Percentiles rank a stretch among this genome's conserved stretches.
Evolutionary conservation across 2,329 filamentous ascomycete species (phyloP).

Genomic region (Ophiostoma quercus): DNA sequence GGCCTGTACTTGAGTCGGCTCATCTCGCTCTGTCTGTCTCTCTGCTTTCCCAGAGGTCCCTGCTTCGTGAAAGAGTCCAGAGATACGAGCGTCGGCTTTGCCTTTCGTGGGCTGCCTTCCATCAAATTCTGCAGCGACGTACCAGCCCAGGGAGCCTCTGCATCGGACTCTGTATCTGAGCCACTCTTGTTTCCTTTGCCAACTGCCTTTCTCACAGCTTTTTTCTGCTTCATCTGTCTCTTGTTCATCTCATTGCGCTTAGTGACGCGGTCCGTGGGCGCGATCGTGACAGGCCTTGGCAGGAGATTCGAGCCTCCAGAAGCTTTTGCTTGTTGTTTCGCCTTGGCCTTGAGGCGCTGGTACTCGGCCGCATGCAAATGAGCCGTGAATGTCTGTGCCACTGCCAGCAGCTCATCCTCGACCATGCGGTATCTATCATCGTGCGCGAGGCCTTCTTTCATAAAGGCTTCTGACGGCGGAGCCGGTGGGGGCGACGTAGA

Average conservation of each 20-base stretch:
- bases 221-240: conserved; percentile 36
- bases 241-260: conserved; percentile 36
- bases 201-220: conserved; percentile 27
- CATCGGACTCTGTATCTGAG: conserved; percentile 31
- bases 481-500: conserved; percentile 34
- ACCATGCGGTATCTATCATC: conserved; percentile 79
- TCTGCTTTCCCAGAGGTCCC: not conserved
- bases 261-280: conserved; percentile 34
- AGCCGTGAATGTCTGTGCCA: conserved; percentile 64
- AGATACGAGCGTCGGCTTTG: conserved; percentile 26
- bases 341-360: conserved; percentile 56
- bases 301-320: conserved; percentile 35
- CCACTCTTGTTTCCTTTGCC: conserved; percentile 27
- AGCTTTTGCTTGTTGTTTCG: conserved; percentile 34
- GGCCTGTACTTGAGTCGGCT: not conserved
- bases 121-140: conserved; percentile 42
- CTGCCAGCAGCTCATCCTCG: conserved; percentile 68
- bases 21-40: not conserved
- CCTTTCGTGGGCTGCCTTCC: conserved; percentile 35
- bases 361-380: conserved; percentile 78
- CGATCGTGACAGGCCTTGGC: conserved; percentile 47
- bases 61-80: not conserved
- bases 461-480: conserved; percentile 39
- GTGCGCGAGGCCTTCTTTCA: conserved; percentile 58
- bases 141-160: conserved; percentile 33